phyloP scores from a whole-genome alignment of 495 filamentous ascomycete genomes.

The Pseudoneurospora amorphoporcata region DNA sequence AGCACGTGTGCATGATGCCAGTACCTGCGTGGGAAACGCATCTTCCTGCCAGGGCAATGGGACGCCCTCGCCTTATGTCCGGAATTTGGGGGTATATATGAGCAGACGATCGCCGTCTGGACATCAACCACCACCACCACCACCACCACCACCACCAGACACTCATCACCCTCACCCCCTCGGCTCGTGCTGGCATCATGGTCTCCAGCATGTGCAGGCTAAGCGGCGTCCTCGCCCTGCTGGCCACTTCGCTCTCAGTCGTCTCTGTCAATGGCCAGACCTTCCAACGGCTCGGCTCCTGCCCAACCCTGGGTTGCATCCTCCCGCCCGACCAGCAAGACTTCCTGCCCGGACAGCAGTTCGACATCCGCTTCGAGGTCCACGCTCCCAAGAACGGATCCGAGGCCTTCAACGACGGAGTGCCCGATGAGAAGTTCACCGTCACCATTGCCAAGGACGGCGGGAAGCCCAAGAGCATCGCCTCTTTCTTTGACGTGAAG shows the following conservation, averaged over 20 bases:
- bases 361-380: slow-evolving; percentile 67
- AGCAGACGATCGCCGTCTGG: not conserved
- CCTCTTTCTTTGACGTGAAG: slow-evolving; percentile 47
- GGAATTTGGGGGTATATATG: not conserved
- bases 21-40: not conserved
- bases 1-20: not conserved
- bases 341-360: slow-evolving; percentile 64
- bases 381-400: slow-evolving; percentile 68
- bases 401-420: slow-evolving; percentile 48
- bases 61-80: not conserved
- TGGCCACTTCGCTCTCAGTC: slow-evolving; percentile 24
- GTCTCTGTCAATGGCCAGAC: slow-evolving; percentile 44
- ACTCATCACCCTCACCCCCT: not conserved
- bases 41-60: not conserved
- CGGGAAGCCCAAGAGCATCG: slow-evolving; percentile 32
- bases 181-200: slow-evolving; percentile 12
- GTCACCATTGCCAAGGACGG: slow-evolving; percentile 57
- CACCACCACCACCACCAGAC: not conserved
- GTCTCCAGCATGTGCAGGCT: slow-evolving; percentile 13
- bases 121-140: not conserved
- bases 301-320: slow-evolving; percentile 62
- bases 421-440: slow-evolving; percentile 56
- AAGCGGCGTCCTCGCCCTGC: slow-evolving; percentile 16
- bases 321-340: slow-evolving; percentile 68
- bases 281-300: slow-evolving; percentile 58